Evolutionary conservation across 2,329 filamentous ascomycete genomes (phyloP), one percentile per base, ranked within the genome.

Genomic region (Cytospora leucostoma): DNA sequence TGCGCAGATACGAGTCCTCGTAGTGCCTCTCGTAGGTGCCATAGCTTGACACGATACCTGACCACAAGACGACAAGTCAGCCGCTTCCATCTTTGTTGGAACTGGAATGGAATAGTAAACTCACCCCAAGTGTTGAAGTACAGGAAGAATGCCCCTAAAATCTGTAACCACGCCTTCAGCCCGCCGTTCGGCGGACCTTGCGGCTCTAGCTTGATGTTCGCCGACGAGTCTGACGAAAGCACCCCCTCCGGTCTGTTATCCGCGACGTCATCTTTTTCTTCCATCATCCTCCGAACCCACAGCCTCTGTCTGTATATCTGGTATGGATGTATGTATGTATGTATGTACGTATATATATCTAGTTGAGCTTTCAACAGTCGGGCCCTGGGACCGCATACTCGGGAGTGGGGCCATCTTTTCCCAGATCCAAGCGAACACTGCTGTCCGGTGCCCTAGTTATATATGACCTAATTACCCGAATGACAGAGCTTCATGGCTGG

Each of bases 121-220:
- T 65, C 58, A 63, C 64, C 61, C 64, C 84, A 87, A 0, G 84
- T 83, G 67, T 82, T 85, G 71, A 86, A 83, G 67, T 84, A 82
- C 56, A 85, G 76, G 56, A 83, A 73, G 68, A 83, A 84, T 3
- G 75, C 79, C 10, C 83, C 75, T 1, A 78, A 75, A 3, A 83
- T 81, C 69, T 87, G 84, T 0, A 78, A 73, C 83, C 83, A 86
- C 17, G 84, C 84, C 19, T 59, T 51, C 32, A 62, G 34, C 3
- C 62, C 65, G 13, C 62, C 59, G 8, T 66, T 50, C 2, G 64
- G 64, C 38, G 37, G 56, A 1, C 37, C 51, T 54, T 60, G 54
- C 4, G 15, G 12, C 15, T 65, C 64, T 13, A 60, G 32, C 53
- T 63, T 59, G 15, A 65, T 13, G 2, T 44, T 57, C 33, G 38